Percentiles rank a stretch among this genome's conserved stretches.
Evolutionary conservation across 2,329 filamentous ascomycete species (phyloP).

Genomic region (Plenodomus lindquistii): DNA sequence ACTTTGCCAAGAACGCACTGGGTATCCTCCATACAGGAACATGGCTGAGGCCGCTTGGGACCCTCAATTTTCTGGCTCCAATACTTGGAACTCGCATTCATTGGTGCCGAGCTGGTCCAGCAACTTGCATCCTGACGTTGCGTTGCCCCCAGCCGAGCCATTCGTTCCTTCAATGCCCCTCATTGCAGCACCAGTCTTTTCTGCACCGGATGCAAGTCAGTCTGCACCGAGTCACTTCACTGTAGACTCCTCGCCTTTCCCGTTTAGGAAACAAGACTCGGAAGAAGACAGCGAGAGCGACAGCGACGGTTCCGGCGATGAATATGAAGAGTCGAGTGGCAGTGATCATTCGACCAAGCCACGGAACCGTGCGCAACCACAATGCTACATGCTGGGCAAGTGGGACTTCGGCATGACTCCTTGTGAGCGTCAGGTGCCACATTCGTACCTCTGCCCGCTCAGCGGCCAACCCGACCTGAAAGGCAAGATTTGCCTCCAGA

Average conservation of each 20-base stretch:
- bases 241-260: not conserved
- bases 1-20: constrained; percentile 1
- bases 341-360: too few relatives aligned
- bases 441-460: not conserved
- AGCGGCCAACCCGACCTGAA: not conserved
- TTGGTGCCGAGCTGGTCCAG: not conserved
- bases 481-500: not conserved
- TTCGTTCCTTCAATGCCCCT: not conserved
- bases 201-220: not conserved
- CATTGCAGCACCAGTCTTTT: not conserved
- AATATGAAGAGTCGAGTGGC: not conserved
- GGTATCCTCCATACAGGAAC: not conserved
- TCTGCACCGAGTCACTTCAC: not conserved
- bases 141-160: not conserved
- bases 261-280: not conserved
- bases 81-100: not conserved
- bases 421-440: not conserved
- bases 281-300: not conserved
- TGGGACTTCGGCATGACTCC: not conserved
- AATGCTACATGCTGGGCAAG: not conserved
- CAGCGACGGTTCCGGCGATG: not conserved
- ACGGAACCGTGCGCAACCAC: not conserved
- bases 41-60: not conserved
- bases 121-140: not conserved
- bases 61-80: constrained; percentile 3